phyloP scores from a whole-genome alignment of 1,284 basidiomycete species.

The Leccinum brunneo-olivaceum region DNA sequence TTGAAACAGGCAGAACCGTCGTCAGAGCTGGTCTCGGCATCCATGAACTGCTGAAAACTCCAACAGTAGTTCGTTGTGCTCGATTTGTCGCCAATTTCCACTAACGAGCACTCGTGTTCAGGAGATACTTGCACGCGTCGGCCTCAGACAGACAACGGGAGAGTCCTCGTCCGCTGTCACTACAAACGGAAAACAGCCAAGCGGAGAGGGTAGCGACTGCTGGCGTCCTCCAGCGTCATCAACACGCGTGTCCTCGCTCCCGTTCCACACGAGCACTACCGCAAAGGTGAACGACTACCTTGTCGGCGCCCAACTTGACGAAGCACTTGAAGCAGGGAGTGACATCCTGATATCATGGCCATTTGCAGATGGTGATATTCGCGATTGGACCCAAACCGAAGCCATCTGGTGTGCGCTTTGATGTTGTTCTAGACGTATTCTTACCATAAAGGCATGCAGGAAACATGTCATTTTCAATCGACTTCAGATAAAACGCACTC shows the following conservation, averaged over 20 bases:
- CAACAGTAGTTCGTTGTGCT: constrained; percentile 55
- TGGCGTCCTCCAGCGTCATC: constrained; percentile 39
- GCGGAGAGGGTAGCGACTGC: constrained; percentile 23
- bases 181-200: constrained; percentile 24
- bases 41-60: constrained; percentile 71
- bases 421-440: constrained; percentile 1
- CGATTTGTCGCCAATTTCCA: neutral
- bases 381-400: constrained; percentile 87
- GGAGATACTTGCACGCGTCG: constrained; percentile 75
- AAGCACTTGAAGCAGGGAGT: constrained; percentile 68
- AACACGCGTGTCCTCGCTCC: constrained; percentile 40
- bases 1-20: constrained; percentile 69
- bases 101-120: constrained; percentile 19
- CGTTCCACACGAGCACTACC: constrained; percentile 34
- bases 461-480: constrained; percentile 77
- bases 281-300: constrained; percentile 75
- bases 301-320: constrained; percentile 76
- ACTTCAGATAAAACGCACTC: constrained; percentile 72
- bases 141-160: constrained; percentile 45
- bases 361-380: constrained; percentile 68
- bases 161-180: constrained; percentile 16
- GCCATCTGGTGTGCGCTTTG: constrained; percentile 67
- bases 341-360: constrained; percentile 79
- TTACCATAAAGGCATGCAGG: constrained; percentile 42
- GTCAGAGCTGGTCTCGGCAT: constrained; percentile 77